Evolutionary conservation across 1,284 basidiomycete species (phyloP), one percentile per base, ranked within the genome.

Genomic region (Cutaneotrichosporon sp.): DNA sequence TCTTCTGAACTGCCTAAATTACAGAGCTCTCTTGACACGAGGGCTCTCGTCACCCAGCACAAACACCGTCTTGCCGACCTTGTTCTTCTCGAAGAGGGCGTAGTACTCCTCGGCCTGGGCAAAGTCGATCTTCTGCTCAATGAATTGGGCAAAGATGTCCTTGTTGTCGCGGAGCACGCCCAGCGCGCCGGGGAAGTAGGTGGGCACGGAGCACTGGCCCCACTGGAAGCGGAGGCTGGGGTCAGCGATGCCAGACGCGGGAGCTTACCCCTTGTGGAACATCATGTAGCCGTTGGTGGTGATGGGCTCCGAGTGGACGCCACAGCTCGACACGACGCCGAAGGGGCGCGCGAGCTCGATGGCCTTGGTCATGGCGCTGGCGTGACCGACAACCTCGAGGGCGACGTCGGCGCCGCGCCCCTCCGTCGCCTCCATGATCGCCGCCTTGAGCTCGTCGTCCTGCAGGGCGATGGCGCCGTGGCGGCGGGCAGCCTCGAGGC

Each of bases 151-250:
- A 60, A 79, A 78, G 50, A 79, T 58, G 27, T 76, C 71, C 56
- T 69, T 65, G 64, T 75, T 75, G 60, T 69, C 63, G 47, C 65
- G 60, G 78, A 94, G 79, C 20, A 93, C 77, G 69, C 88, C 86
- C 42, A 90, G 82, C 1, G 89, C 90, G 60, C 85, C 79, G 3
- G 87, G 87, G 66, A 91, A 88, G 83, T 91, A 87, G 0, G 88
- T 86, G 13, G 87, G 84, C 5, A 91, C 92, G 13, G 91, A 91
- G 72, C 92, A 95, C 18, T 92, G 84, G 14, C 93, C 93, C 52
- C 74, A 78, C 64, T 75, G 72, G 38, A 78, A 56, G 20, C 69
- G 66, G 11, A 73, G 59, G 59, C 63, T 64, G 33, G 14, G 2
- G 42, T 55, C n/a, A 55, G 54, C 18, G 3, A 22, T 13, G 14